Evolutionary conservation across 2,329 filamentous ascomycete species (phyloP).

Genomic region (Phyllosticta paracitricarpa): DNA sequence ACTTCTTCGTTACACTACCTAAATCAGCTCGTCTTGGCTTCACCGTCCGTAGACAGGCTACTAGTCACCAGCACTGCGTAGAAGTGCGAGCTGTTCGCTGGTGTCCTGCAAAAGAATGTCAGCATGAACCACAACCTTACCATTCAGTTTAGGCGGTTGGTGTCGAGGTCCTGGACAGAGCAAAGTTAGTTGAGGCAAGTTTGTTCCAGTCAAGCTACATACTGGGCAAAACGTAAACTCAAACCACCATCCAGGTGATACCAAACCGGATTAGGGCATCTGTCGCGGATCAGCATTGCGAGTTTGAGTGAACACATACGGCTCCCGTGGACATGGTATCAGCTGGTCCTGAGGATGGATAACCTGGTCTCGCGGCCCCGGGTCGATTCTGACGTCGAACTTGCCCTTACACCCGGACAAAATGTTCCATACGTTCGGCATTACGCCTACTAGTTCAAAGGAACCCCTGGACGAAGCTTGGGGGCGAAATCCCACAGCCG

Average conservation of each 20-base stretch:
- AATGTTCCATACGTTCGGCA: not conserved
- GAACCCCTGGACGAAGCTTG: not conserved
- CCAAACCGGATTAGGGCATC: not conserved
- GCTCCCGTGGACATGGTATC: not conserved
- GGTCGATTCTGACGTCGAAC: not conserved
- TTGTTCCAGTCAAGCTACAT: not conserved
- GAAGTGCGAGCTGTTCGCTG: not conserved
- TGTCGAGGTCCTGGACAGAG: not conserved
- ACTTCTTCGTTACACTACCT: not conserved
- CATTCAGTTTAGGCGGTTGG: not conserved
- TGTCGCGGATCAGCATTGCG: not conserved
- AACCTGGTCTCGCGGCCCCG: not conserved
- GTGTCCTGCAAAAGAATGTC: not conserved
- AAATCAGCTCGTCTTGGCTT: not conserved
- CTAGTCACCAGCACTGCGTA: not conserved
- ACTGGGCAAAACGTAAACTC: not conserved
- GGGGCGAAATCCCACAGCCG: not conserved
- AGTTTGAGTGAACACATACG: not conserved
- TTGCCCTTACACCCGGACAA: not conserved
- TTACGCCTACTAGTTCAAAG: not conserved
- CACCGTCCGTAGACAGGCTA: not conserved
- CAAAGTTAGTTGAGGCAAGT: not conserved
- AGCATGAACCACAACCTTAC: not conserved
- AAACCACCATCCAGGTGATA: not conserved
- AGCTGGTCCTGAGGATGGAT: not conserved